A percentile compares a stretch with the other conserved stretches of the same genome.
Conservation (phyloP, 2,329 filamentous ascomycete genomes). For the Hymenoscyphus repandus region DNA sequence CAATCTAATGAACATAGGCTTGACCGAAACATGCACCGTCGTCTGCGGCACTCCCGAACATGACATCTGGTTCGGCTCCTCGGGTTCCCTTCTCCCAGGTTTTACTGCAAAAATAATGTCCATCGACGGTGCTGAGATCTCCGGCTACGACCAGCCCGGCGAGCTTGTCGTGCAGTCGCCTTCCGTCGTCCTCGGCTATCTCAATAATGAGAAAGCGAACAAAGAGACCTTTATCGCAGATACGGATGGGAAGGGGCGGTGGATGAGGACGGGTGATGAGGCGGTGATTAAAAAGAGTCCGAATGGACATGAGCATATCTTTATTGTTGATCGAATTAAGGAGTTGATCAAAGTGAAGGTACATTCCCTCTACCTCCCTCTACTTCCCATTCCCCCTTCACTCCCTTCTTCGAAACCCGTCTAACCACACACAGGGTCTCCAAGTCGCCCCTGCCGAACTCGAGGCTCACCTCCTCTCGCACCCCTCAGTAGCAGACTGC, state of each 20-base stretch:
- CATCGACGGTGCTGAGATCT: slow-evolving; percentile 64
- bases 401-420: no score
- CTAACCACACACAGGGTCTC: slow-evolving; percentile 49
- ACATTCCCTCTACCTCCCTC: slow-evolving; percentile 30
- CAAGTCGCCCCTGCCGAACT: slow-evolving; percentile 83
- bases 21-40: slow-evolving; percentile 74
- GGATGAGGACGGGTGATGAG: slow-evolving; percentile 84
- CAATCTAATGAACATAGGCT: slow-evolving; percentile 39
- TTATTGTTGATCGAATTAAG: slow-evolving; percentile 79
- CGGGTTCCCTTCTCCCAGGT: slow-evolving; percentile 63
- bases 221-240: slow-evolving; percentile 68
- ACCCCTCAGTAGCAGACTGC: slow-evolving; percentile 70
- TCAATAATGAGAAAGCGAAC: slow-evolving; percentile 81
- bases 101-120: slow-evolving; percentile 62
- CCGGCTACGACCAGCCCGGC: slow-evolving; percentile 65
- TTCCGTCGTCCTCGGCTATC: slow-evolving; percentile 73
- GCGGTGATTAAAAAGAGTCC: slow-evolving; percentile 30
- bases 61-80: slow-evolving; percentile 68
- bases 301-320: slow-evolving; percentile 70
- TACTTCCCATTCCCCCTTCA: neutral
- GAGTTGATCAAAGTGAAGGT: slow-evolving; percentile 71
- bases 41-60: slow-evolving; percentile 53
- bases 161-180: slow-evolving; percentile 77
- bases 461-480: slow-evolving; percentile 71
- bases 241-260: slow-evolving; percentile 59